Base-by-base conservation (phyloP, 345 rosid genomes). In the Salix brachista region DNA sequence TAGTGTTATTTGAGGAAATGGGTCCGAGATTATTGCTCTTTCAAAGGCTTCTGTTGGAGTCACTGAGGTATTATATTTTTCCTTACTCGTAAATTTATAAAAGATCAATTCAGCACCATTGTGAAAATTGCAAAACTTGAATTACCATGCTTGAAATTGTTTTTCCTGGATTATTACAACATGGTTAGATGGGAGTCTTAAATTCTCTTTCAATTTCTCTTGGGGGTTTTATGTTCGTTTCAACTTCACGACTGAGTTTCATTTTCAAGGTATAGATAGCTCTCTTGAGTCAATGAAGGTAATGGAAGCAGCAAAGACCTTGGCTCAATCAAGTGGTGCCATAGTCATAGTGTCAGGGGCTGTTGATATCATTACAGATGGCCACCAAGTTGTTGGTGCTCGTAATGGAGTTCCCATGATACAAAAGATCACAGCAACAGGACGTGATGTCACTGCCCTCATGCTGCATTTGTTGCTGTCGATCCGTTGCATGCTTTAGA, bases 391-490 rank as follows among this genome's bases (percentile, higher is more conserved):
- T 65, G 69, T 87, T 48, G 91, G 90, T 72, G 94, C 86, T 52
- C 87, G 78, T 67, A 95, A 95, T 75, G 98, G 98, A 75, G 92
- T 91, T 13, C 81, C 90, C 28, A 89, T 90, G 96, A 77, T 95
- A 96, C 97, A 93, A 79, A 91, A 85, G 79, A 91, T 95, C 25
- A 95, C 99, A 0, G 97, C 94, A 6, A 91, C 97, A 0, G 98
- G 99, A 18, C 90, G 99, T 72, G 82, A 97, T 36, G 89, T 88
- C 65, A 84, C 94, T 52, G 96, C 95, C 30, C 83, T 93, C 36
- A 82, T 70, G 94, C 96, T 0, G 98, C 97, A 11, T 92, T 94
- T 80, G 86, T 92, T 61, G 89, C 97, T 12, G 82, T 88, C 6
- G 93, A 94, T 78, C 89, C 84, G 12, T 78, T 50, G 41, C 88